Evolutionary conservation across 345 rosid genomes (phyloP).

Genomic region (Ricinus communis): DNA sequence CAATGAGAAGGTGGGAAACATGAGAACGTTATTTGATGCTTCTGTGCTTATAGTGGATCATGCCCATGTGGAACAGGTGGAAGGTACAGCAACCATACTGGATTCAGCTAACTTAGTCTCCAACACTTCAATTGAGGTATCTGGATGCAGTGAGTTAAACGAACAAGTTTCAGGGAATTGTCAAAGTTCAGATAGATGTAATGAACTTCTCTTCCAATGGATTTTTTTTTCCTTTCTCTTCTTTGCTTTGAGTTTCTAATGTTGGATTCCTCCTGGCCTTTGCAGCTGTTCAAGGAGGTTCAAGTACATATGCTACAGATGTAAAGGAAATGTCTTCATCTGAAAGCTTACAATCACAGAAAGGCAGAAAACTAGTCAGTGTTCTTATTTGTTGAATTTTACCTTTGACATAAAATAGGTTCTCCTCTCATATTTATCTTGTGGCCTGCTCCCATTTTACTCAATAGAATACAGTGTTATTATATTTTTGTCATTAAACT

Average conservation of each 20-base stretch:
- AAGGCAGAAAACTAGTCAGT: conserved; percentile 66
- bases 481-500: neutral
- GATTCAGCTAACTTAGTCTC: conserved; percentile 23
- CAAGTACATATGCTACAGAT: conserved; percentile 28
- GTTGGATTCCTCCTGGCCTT: conserved; percentile 14
- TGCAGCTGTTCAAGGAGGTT: conserved; percentile 47
- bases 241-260: conserved; percentile 15
- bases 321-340: conserved; percentile 43
- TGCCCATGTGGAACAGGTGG: conserved; percentile 29
- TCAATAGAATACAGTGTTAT: neutral
- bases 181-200: conserved; percentile 46
- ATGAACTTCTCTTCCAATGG: conserved; percentile 23
- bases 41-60: conserved; percentile 35
- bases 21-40: conserved; percentile 48
- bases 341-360: conserved; percentile 44
- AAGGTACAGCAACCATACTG: conserved; percentile 20
- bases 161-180: conserved; percentile 38
- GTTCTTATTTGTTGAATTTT: neutral
- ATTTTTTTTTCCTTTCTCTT: neutral
- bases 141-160: conserved; percentile 36
- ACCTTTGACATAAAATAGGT: neutral
- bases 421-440: neutral
- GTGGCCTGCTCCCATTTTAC: neutral
- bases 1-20: conserved; percentile 48
- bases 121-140: conserved; percentile 24